Base-by-base conservation (phyloP, 768 basidiomycete genomes). In the Pleurotus tuber-regium region DNA sequence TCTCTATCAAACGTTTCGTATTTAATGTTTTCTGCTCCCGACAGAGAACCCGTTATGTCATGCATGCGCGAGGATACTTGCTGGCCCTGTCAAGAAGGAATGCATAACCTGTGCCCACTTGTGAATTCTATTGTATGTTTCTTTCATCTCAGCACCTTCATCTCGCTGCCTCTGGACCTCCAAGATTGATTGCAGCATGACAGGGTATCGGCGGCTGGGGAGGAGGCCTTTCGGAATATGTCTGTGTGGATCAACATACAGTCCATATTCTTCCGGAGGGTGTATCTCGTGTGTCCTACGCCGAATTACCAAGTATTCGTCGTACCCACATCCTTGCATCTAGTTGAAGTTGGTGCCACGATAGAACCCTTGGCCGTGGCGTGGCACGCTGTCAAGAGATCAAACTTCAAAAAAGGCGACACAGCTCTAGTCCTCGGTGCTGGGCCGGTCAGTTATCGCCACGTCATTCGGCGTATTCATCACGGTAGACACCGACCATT, bases 321-420 rank as follows among this genome's bases (percentile, higher is more conserved):
- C 48, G 46, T 24, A 12, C 26, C 31, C 23, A 41, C 12, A 4
- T 21, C 31, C 24, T 33, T n/a, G 11, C n/a, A 8, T 24, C 1
- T 35, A 78, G 78, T 79, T 35, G 77, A 79, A 19, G 57, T 74
- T 8, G 78, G 73, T 2, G 77, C 77, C 2, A 68, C 71, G 55
- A 62, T 75, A 11, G 78, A 79, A 58, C 77, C 78, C 0, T 65
- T 79, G 5, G 66, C 75, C 1, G 75, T 78, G 2, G 74, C 72
- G 1, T 75, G 71, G 63, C 70, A 77, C 42, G 74, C 74, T 1
- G 70, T 75, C 18, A 73, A 76, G 54, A 62, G 66, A 29, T 70
- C 72, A 2, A 66, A 66, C 0, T 72, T 73, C 55, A 63, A 64
- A 49, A 48, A 52, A 21, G 74, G 76, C 0, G 59, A 71, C 43